Conservation (phyloP, 2,329 filamentous ascomycete species). For the Trichoderma sp. region DNA sequence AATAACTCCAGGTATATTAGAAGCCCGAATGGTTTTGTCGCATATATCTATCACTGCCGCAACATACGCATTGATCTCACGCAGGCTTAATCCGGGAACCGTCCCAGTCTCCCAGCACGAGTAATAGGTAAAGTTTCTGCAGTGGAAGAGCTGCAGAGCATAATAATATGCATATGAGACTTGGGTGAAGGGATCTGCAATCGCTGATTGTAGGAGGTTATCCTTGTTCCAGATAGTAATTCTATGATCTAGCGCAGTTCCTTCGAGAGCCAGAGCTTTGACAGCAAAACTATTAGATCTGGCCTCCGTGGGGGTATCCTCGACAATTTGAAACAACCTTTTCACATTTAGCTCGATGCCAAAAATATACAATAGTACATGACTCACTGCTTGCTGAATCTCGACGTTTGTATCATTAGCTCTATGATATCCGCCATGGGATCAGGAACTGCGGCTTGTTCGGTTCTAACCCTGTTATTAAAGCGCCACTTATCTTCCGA, state of each 20-base stretch:
- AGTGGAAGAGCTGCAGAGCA: slow-evolving; percentile 33
- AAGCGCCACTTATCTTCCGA: slow-evolving; percentile 24
- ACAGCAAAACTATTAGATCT: slow-evolving; percentile 19
- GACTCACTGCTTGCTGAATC: slow-evolving; percentile 33
- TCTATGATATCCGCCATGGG: not conserved
- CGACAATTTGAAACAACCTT: slow-evolving; percentile 34
- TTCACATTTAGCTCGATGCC: fast-evolving
- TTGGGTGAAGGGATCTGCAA: not conserved
- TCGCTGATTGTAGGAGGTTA: fast-evolving
- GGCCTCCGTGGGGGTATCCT: slow-evolving; percentile 18
- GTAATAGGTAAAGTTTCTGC: slow-evolving; percentile 35
- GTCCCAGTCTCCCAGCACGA: slow-evolving; percentile 29
- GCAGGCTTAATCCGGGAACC: slow-evolving; percentile 24
- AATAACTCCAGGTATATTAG: slow-evolving; percentile 32
- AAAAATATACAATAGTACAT: not conserved
- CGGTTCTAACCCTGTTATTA: too few relatives aligned
- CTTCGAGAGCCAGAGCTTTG: slow-evolving; percentile 22
- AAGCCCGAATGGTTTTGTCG: slow-evolving; percentile 17
- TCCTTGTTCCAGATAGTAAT: not conserved
- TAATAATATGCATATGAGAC: slow-evolving; percentile 31
- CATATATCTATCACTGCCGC: not conserved
- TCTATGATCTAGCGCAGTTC: slow-evolving; percentile 20
- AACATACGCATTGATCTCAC: slow-evolving; percentile 18
- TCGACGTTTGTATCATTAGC: slow-evolving; percentile 30
- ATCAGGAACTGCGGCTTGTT: not conserved